phyloP scores from a whole-genome alignment of 192 early-diverging fungal genomes.

The Powellomyces hirtus region DNA sequence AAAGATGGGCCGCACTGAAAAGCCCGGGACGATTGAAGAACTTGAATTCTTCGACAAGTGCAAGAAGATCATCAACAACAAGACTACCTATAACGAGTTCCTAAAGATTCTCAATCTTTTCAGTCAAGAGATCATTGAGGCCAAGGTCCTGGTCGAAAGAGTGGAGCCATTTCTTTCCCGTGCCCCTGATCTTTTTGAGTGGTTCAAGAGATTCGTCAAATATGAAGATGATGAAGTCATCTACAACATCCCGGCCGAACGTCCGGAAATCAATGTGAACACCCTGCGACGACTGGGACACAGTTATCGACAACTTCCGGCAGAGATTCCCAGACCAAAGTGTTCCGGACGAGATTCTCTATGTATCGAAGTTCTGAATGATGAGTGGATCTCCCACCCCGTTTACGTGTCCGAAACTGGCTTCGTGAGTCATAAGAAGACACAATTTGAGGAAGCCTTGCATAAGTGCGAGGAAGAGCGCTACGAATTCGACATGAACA shows the following conservation, averaged over 20 bases:
- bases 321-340: conserved; percentile 37
- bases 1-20: conserved; percentile 15
- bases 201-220: conserved; percentile 88
- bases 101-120: conserved; percentile 93
- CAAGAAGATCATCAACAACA: conserved; percentile 82
- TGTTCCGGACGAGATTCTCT: conserved; percentile 94
- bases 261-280: conserved; percentile 62
- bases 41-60: conserved; percentile 92
- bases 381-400: conserved; percentile 92
- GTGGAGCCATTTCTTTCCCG: conserved; percentile 82
- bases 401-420: conserved; percentile 91
- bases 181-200: conserved; percentile 84
- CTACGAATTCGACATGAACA: conserved; percentile 96
- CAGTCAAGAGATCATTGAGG: conserved; percentile 89
- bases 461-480: conserved; percentile 96
- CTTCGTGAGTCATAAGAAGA: conserved; percentile 90
- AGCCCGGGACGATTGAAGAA: conserved; percentile 62
- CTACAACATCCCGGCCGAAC: conserved; percentile 61
- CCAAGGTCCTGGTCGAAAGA: conserved; percentile 77
- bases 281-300: conserved; percentile 64
- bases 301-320: conserved; percentile 70
- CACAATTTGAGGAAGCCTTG: conserved; percentile 88
- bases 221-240: conserved; percentile 75
- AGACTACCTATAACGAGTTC: conserved; percentile 91
- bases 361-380: conserved; percentile 92